These are phyloP conservation scores for Podospora pseudopauciseta DNA, from an alignment of 495 filamentous ascomycete species.

Conservation along the genomic window DNA sequence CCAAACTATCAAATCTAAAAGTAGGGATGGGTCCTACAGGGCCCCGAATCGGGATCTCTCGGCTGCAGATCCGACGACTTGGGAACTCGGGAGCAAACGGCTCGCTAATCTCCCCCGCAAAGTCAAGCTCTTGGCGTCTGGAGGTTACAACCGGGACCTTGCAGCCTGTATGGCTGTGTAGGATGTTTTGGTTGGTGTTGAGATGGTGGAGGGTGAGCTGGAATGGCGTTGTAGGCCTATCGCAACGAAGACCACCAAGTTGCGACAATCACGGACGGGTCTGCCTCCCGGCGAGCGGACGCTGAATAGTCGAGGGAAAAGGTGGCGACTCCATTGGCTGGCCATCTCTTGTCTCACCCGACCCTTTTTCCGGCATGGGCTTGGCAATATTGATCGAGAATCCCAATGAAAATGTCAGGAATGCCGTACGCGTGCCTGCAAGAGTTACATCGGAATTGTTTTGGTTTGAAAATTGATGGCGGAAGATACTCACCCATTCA, in stretches of 20 bases:
- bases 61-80: conserved; percentile 15
- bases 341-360: conserved; percentile 1
- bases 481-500: background rate
- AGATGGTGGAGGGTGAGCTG: conserved; percentile 2
- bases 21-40: conserved; percentile 1
- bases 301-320: background rate
- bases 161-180: conserved; percentile 2
- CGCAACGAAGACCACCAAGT: conserved; percentile 12
- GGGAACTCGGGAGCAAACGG: conserved; percentile 13
- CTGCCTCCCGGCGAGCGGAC: background rate
- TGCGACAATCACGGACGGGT: conserved; percentile 13
- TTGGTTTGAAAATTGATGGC: background rate
- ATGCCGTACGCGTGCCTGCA: background rate
- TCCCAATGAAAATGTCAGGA: background rate
- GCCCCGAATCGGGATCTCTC: conserved; percentile 4
- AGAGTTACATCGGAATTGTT: background rate
- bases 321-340: background rate
- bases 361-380: background rate
- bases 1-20: background rate
- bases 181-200: conserved; percentile 11
- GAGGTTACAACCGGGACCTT: conserved; percentile 20
- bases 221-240: background rate
- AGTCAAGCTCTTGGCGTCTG: conserved; percentile 21
- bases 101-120: conserved; percentile 27
- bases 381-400: background rate